Evolutionary conservation across 176 grass and related monocot genomes (phyloP).

Genomic region (Aegilops umbellulata): DNA sequence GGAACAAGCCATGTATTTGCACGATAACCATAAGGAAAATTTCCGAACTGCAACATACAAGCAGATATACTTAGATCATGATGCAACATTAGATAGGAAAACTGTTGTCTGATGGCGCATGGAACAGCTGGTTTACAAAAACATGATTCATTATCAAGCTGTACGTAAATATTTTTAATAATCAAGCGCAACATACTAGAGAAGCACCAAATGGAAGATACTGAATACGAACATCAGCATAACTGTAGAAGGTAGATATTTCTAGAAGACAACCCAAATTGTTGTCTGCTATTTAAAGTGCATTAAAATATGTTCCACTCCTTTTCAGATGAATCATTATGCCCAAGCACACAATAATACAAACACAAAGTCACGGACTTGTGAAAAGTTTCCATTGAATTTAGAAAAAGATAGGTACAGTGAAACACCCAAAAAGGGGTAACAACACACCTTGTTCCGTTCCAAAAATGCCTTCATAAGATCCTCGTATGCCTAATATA

Average conservation of each 20-base stretch:
- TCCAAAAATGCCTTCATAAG: slow-evolving; percentile 97
- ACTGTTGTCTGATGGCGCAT: background rate
- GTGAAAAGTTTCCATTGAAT: slow-evolving; percentile 1
- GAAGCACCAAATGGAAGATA: background rate
- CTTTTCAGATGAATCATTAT: slow-evolving; percentile 18
- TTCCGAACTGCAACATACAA: slow-evolving; percentile 84
- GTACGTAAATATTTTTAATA: slow-evolving; percentile 1
- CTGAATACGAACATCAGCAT: slow-evolving; percentile 14
- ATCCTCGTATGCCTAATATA: slow-evolving; percentile 84
- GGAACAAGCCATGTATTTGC: slow-evolving; percentile 99
- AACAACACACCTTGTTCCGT: slow-evolving; percentile 79
- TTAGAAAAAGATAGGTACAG: background rate
- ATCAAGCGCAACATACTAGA: background rate
- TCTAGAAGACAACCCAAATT: background rate
- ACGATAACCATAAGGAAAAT: slow-evolving; percentile 93
- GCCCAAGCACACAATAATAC: background rate
- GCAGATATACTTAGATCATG: slow-evolving; percentile 10
- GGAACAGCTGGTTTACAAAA: slow-evolving; percentile 6
- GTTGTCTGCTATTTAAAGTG: slow-evolving; percentile 10
- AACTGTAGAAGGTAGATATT: slow-evolving; percentile 13
- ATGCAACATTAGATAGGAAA: background rate
- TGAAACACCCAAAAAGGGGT: slow-evolving; percentile 1
- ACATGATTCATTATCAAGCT: background rate
- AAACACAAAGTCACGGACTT: background rate
- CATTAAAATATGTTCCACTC: background rate